Evolutionary conservation across 2,329 filamentous ascomycete species (phyloP), one percentile per base, ranked within the genome.

Genomic region (Pseudogymnoascus sp.): DNA sequence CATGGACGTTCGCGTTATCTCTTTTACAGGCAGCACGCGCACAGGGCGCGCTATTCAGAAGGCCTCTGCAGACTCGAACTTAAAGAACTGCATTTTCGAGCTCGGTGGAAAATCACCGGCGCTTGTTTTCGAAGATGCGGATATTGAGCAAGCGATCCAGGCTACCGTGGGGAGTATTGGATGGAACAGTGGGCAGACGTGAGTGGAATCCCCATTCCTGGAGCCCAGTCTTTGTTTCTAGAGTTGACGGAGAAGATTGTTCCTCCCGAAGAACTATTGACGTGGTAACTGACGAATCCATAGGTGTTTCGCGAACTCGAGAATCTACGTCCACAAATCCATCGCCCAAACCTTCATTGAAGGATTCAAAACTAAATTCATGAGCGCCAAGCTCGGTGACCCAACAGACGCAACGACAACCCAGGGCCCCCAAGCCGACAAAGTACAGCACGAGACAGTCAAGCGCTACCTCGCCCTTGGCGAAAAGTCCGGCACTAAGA

Each of bases 81-180:
- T 84, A 61, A 84, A 84, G 71, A 76, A 79, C 31, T 75, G 83
- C 1, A 82, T 82, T 0, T 76, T 84, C 6, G 82, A 80, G 71
- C 71, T 79, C 13, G 82, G 81, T 1, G 82, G 82, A 37, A 85
- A 84, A 65, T 79, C 84, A 66, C 79, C 81, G 0, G 79, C 79
- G n/a, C 79, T 84, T 61, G 72, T 84, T 14, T 82, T 77, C 64
- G 75, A 77, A 0, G 80, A 83, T 68, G 78, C 80, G 2, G 79
- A 84, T 33, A 56, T 70, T 1, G 68, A 70, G 26, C 61, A 64
- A n/a, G 69, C 69, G 16, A 68, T 64, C 4, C 50, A 64, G 50
- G 64, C 62, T 6, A 68, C 68, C 1, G 61, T 68, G 56, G 44
- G 40, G 26, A 64, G 62, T 13, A 64, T 70, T 7, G 63, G 68